These are phyloP conservation scores for Colletotrichum sp. DNA, from an alignment of 2,329 filamentous ascomycete genomes.

Conservation along the genomic window DNA sequence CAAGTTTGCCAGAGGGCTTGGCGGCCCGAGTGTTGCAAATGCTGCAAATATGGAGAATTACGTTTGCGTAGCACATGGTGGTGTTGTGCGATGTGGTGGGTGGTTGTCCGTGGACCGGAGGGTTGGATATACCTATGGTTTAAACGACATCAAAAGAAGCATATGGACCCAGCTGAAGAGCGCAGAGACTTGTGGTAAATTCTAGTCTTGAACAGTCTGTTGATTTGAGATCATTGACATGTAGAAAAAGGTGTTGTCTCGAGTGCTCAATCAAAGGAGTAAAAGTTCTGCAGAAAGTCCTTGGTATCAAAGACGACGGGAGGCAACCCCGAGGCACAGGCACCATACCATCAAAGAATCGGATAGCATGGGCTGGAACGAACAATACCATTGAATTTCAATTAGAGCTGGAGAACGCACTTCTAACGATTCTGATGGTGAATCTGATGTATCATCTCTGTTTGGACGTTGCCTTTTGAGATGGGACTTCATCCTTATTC, in stretches of 20 bases:
- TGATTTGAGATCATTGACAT: background rate
- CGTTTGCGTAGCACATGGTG: background rate
- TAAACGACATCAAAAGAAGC: background rate
- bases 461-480: background rate
- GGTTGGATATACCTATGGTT: background rate
- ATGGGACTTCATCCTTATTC: background rate
- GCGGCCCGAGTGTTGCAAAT: conserved; percentile 2
- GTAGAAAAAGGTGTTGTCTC: background rate
- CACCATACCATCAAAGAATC: background rate
- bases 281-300: background rate
- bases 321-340: background rate
- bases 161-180: background rate
- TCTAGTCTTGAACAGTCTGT: background rate
- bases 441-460: background rate
- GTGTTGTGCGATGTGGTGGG: background rate
- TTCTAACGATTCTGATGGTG: background rate
- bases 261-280: background rate
- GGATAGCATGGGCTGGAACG: background rate
- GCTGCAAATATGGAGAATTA: background rate
- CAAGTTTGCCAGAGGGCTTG: background rate
- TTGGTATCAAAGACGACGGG: background rate
- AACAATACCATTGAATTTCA: background rate
- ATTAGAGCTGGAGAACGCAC: background rate
- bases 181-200: background rate
- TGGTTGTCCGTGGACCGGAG: background rate